Evolutionary conservation across 176 grass and related monocot genomes (phyloP).

Genomic region (Pontederia crassipes): DNA sequence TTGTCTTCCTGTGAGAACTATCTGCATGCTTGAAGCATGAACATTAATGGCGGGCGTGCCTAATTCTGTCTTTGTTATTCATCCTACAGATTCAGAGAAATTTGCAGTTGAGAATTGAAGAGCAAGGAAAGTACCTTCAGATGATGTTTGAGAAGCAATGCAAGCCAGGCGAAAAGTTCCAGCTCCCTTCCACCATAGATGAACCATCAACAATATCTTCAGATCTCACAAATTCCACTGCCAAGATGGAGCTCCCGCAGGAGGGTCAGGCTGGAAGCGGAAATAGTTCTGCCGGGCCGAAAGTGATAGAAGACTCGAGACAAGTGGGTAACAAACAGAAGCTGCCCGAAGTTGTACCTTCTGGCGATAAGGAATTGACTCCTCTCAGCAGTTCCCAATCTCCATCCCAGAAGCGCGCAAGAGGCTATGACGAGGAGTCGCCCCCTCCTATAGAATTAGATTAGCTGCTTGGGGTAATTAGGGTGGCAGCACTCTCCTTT

Average conservation of each 20-base stretch:
- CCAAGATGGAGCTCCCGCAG: not conserved
- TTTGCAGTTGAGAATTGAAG: slow-evolving; percentile 67
- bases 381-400: not conserved
- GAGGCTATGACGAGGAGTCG: not conserved
- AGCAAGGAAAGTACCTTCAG: slow-evolving; percentile 68
- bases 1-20: too few relatives aligned
- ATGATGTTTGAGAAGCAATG: slow-evolving; percentile 56
- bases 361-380: not conserved
- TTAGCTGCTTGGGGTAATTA: not conserved
- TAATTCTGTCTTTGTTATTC: not conserved
- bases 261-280: not conserved
- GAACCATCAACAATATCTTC: not conserved
- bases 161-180: slow-evolving; percentile 37
- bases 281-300: too few relatives aligned
- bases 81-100: slow-evolving; percentile 57
- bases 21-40: too few relatives aligned
- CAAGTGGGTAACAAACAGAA: slow-evolving; percentile 27
- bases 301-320: slow-evolving; percentile 1
- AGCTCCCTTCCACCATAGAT: slow-evolving; percentile 15
- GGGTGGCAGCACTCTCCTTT: not conserved
- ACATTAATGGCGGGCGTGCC: too few relatives aligned
- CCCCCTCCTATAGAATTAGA: not conserved
- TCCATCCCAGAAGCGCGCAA: not conserved
- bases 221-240: not conserved
- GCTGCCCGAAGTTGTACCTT: slow-evolving; percentile 18